Evolutionary conservation across 352 stramenopile genomes (phyloP).

Genomic region (Aphanomyces invadans): DNA sequence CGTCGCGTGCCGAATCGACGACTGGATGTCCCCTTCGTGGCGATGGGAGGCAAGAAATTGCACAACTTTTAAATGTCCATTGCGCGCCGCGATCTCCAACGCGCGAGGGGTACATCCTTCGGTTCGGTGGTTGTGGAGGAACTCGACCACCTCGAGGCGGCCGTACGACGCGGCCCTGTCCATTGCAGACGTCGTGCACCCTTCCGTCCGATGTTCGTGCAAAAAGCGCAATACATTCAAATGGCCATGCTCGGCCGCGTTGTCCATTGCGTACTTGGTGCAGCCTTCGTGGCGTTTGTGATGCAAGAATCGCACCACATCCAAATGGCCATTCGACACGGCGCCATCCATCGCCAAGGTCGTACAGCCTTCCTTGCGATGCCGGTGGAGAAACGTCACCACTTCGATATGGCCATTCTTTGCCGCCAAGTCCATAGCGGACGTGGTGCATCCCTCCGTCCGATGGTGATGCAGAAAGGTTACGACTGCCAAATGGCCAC

Average conservation of each 20-base stretch:
- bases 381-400: not conserved
- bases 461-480: constrained; percentile 1
- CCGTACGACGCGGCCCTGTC: constrained; percentile 10
- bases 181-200: constrained; percentile 12
- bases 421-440: not conserved
- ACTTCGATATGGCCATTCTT: constrained; percentile 9
- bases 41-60: not conserved
- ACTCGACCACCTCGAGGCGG: constrained; percentile 2
- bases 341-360: constrained; percentile 14
- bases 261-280: constrained; percentile 20
- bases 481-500: not conserved
- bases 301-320: constrained; percentile 10
- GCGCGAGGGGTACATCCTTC: not conserved
- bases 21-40: constrained; percentile 1
- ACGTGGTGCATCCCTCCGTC: not conserved
- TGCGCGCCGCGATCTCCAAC: constrained; percentile 6
- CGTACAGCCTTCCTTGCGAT: constrained; percentile 21
- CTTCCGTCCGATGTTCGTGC: constrained; percentile 5
- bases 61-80: constrained; percentile 12
- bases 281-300: not conserved
- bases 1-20: not conserved
- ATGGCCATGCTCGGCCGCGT: constrained; percentile 1
- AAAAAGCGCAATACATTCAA: not conserved
- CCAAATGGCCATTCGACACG: constrained; percentile 2
- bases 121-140: constrained; percentile 1